These are phyloP conservation scores for Sclerotinia borealis DNA, from an alignment of 2,329 filamentous ascomycete species.

Conservation along the genomic window DNA sequence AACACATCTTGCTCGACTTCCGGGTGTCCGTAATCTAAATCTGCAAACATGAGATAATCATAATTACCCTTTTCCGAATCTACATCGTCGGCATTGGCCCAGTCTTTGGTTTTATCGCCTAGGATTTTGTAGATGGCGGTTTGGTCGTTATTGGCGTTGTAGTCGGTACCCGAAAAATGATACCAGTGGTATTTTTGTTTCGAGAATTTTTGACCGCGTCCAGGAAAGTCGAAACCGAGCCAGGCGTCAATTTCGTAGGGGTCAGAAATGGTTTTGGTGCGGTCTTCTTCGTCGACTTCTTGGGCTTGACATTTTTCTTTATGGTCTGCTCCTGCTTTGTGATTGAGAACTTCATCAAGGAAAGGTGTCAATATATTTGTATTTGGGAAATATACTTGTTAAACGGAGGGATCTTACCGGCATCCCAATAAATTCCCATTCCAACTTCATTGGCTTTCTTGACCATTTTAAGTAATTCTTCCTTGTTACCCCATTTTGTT, in stretches of 20 bases:
- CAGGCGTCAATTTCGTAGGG: constrained; percentile 61
- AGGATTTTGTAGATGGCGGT: constrained; percentile 61
- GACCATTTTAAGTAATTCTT: constrained; percentile 51
- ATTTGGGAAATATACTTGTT: neutral
- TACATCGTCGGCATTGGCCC: constrained; percentile 55
- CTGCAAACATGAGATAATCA: constrained; percentile 67
- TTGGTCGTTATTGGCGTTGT: constrained; percentile 47
- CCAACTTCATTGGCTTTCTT: constrained; percentile 45
- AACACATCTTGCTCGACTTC: constrained; percentile 61
- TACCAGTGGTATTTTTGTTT: constrained; percentile 58
- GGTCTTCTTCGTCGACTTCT: constrained; percentile 57
- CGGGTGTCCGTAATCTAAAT: constrained; percentile 58
- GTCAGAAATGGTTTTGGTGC: constrained; percentile 47
- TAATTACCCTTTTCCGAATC: constrained; percentile 59
- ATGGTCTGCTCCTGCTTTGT: constrained; percentile 63
- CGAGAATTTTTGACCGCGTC: constrained; percentile 54
- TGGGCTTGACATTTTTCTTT: constrained; percentile 57
- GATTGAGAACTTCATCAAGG: constrained; percentile 53
- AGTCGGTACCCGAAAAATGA: constrained; percentile 65
- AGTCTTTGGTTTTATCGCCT: constrained; percentile 54
- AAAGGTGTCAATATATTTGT: neutral
- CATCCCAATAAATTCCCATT: constrained; percentile 60
- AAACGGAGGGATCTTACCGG: constrained; percentile 28
- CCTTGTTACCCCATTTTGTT: constrained; percentile 65
- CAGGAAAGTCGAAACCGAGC: constrained; percentile 61